Base-by-base conservation (phyloP, 352 stramenopile genomes). In the Phytophthora macrochlamydospora region DNA sequence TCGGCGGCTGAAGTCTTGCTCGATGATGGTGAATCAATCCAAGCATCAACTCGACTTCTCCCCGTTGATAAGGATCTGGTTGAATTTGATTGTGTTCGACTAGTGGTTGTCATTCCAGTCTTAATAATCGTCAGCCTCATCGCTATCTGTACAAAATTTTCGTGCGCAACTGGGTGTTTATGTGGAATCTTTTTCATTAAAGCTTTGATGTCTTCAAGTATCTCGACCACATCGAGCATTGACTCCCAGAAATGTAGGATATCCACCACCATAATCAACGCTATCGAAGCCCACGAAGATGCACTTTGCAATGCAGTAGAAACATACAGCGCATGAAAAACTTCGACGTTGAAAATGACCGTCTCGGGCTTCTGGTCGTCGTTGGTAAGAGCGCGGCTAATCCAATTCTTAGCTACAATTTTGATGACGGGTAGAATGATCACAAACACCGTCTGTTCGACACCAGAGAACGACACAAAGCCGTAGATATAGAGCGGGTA, bases 281-380 rank as follows among this genome's bases (percentile, higher is more conserved):
- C 40, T 0, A 61, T 65, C 1, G 71, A 67, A 14, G 33, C 42
- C 13, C 50, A 56, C 0, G 71, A 81, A n/a, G 65, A 61, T 0
- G 65, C 33, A n/a, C 44, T 71, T 35, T 77, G 63, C 50, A 84
- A 33, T 52, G 76, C 37, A 49, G 56, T 14, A 63, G 46, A 33
- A 6, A 76, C 56, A 33, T 67, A 85, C 0, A 85, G 30, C 29
- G 76, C 44, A 46, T 80, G 67, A 45, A 79, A 82, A 40, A 78
- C 43, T 31, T 84, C 69, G 14, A 73, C 63, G 30, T 78, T 76
- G 62, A 84, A 75, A 6, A 79, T 60, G 9, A 81, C 55, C 1
- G 64, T 58, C 51, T 81, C 63, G 0, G 76, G 62, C 45, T 77
- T 76, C 18, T 56, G 24, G 33, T 76, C 63, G 28, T 60, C n/a